These are phyloP conservation scores for Dendrobium chrysotoxum DNA, from an alignment of 106 monocot species.

Conservation along the genomic window DNA sequence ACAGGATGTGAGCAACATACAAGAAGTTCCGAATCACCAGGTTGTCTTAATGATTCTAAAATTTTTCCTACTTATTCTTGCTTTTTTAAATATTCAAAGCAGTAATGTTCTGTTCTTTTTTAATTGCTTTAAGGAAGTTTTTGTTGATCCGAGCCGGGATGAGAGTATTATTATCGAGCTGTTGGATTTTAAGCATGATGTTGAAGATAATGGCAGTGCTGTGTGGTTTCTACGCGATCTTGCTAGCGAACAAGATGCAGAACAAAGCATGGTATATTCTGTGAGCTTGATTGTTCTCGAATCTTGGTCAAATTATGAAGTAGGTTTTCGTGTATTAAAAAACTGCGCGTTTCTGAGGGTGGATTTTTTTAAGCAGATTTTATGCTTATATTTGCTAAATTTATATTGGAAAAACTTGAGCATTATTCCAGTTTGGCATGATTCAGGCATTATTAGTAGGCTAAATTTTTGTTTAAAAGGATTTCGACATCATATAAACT, in stretches of 20 bases:
- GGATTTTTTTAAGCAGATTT: not conserved
- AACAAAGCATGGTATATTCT: constrained; percentile 47
- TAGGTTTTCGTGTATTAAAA: not conserved
- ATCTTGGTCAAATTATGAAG: not conserved
- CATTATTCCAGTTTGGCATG: not conserved
- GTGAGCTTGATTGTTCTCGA: not conserved
- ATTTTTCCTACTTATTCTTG: not conserved
- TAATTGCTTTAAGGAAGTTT: constrained; percentile 48
- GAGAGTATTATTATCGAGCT: constrained; percentile 91
- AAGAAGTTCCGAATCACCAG: constrained; percentile 83
- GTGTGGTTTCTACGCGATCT: constrained; percentile 80
- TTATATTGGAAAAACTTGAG: too few species aligned
- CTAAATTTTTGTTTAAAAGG: not conserved
- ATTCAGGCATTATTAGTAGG: not conserved
- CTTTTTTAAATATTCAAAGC: not conserved
- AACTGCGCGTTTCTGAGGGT: not conserved
- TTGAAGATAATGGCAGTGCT: constrained; percentile 72
- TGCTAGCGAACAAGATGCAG: constrained; percentile 64
- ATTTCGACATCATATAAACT: not conserved
- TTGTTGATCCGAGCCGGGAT: constrained; percentile 67
- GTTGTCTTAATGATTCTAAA: constrained; percentile 13
- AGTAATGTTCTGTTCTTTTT: not conserved
- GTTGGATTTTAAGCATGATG: constrained; percentile 66
- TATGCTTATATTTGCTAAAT: not conserved
- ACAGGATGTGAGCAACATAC: constrained; percentile 78